Base-by-base conservation (phyloP, 352 stramenopile species). In the Phytophthora pinifolia region DNA sequence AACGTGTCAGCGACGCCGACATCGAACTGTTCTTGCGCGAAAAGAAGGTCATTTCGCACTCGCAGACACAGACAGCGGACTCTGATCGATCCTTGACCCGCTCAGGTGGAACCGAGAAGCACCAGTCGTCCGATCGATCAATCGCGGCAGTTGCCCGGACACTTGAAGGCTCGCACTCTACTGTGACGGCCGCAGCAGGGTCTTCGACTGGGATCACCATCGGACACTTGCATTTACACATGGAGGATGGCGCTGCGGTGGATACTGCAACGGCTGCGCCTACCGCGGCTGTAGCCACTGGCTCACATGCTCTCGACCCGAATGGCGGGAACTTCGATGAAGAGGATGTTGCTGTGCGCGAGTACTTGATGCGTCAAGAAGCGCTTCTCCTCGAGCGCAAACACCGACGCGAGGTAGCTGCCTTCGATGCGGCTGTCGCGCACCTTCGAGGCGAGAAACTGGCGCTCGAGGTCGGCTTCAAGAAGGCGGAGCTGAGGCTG, bases 371-470 rank as follows among this genome's bases (percentile, higher is more conserved):
- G 51, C 62, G 72, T 18, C 72, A 88, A 52, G 88, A 98, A 67
- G 73, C 83, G 15, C 29, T 63, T 3, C 63, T 68, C 15, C 83
- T 97, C 13, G 59, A 86, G 22, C 67, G 68, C 13, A 92, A 92
- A 36, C 80, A 80, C 8, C 62, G 64, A 13, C 73, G 86, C 9
- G 74, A 89, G 31, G 67, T 97, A 10, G 39, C 53, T 1, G 81
- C 81, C 2, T 97, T 98, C 57, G 90, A 97, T 54, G 83, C 78
- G 6, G 86, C 86, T 13, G 68, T 98, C n/a, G 86, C 86, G n/a
- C 73, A 95, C 36, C 75, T 98, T 17, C 81, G 92, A 3, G 62
- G 74, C 14, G 92, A 98, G 50, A 86, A 92, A 54, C 76, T 96
- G 62, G 55, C 70, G 2, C 70, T 98, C 9, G 83, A 86, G n/a